These are phyloP conservation scores for Casuarina cunninghamiana DNA, from an alignment of 306 rosid species.

Conservation along the genomic window DNA sequence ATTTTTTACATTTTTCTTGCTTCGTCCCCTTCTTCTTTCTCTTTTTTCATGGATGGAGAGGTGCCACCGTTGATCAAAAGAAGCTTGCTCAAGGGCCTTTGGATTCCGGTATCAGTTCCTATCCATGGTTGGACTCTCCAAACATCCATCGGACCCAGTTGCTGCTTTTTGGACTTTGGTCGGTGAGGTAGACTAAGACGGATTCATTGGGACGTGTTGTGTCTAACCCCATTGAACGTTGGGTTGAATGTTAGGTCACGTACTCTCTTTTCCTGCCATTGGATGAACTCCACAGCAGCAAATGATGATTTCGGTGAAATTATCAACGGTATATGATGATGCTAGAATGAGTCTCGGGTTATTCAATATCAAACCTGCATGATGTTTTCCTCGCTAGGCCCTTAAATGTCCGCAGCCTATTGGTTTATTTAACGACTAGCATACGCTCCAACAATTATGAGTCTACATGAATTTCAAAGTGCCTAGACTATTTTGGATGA, in stretches of 20 bases:
- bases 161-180: slow-evolving; percentile 23
- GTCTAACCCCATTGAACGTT: slow-evolving; percentile 4
- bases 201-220: slow-evolving; percentile 7
- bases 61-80: slow-evolving; percentile 5
- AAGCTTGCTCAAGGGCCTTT: slow-evolving; percentile 9
- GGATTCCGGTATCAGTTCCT: slow-evolving; percentile 43
- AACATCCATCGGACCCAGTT: slow-evolving; percentile 32
- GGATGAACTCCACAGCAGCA: slow-evolving; percentile 7
- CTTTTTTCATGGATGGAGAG: slow-evolving; percentile 5
- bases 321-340: slow-evolving; percentile 16
- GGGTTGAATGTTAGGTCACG: slow-evolving; percentile 31
- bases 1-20: slow-evolving; percentile 1
- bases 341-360: slow-evolving; percentile 22
- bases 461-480: slow-evolving; percentile 22
- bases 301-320: slow-evolving; percentile 16
- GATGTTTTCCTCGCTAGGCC: slow-evolving; percentile 21
- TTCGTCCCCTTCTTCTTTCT: not conserved
- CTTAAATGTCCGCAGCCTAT: slow-evolving; percentile 20
- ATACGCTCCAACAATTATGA: slow-evolving; percentile 1
- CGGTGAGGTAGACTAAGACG: slow-evolving; percentile 31
- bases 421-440: not conserved
- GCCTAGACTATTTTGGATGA: slow-evolving; percentile 33
- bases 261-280: not conserved
- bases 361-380: slow-evolving; percentile 25
- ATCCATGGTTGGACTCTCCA: slow-evolving; percentile 23